These are phyloP conservation scores for Phytophthora pini DNA, from an alignment of 352 stramenopile species.

Conservation along the genomic window DNA sequence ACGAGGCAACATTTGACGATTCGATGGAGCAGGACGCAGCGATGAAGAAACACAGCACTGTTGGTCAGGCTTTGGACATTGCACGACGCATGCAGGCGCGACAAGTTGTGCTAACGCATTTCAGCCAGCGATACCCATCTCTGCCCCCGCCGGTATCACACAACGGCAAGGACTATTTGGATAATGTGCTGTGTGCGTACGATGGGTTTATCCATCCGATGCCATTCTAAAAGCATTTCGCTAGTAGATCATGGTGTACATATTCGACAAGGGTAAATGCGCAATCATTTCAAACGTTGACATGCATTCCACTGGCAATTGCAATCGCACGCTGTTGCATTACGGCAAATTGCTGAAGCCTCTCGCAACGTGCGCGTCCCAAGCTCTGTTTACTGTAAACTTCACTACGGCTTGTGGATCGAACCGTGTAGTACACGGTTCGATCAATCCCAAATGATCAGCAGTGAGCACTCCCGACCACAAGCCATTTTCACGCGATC, in stretches of 20 bases:
- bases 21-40: conserved; percentile 93
- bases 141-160: conserved; percentile 44
- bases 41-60: conserved; percentile 94
- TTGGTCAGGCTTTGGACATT: conserved; percentile 91
- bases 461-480: not conserved
- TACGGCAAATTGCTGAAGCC: not conserved
- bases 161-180: not conserved
- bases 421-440: too few species aligned
- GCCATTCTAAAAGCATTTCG: conserved; percentile 31
- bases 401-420: too few species aligned
- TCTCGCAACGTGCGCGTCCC: too few species aligned
- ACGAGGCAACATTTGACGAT: conserved; percentile 98
- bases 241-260: conserved; percentile 7
- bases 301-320: not conserved
- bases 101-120: conserved; percentile 96
- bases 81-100: conserved; percentile 78
- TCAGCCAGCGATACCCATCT: conserved; percentile 85
- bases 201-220: conserved; percentile 48
- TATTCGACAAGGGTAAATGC: not conserved
- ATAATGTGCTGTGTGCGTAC: conserved; percentile 40
- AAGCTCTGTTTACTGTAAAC: not conserved
- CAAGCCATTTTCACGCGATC: conserved; percentile 14
- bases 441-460: conserved; percentile 2
- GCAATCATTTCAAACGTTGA: not conserved
- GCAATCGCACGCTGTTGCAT: conserved; percentile 1